phyloP scores from a whole-genome alignment of 306 rosid genomes.

The Neltuma alba region DNA sequence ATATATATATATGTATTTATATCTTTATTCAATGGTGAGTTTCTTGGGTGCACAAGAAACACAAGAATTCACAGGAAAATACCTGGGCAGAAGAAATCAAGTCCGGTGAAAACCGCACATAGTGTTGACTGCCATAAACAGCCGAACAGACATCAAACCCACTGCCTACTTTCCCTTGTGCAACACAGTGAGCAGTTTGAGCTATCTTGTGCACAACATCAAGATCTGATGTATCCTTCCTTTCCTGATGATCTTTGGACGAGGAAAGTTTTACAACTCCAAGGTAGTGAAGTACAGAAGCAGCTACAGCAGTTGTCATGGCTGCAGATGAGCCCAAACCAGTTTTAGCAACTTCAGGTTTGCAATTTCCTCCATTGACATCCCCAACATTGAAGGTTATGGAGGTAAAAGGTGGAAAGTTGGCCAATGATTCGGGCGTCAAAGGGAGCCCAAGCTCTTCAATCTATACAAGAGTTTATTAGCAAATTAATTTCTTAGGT shows the following conservation, averaged over 20 bases:
- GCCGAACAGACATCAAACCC: constrained; percentile 99
- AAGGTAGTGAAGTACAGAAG: constrained; percentile 90
- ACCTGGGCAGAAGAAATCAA: constrained; percentile 92
- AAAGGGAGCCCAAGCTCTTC: constrained; percentile 86
- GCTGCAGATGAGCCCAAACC: constrained; percentile 99
- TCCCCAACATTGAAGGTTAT: constrained; percentile 81
- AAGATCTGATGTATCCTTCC: constrained; percentile 55
- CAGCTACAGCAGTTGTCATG: constrained; percentile 97
- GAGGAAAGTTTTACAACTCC: constrained; percentile 70
- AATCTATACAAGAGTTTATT: constrained; percentile 55
- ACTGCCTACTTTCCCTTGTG: constrained; percentile 98
- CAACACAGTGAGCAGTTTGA: constrained; percentile 95
- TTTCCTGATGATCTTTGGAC: constrained; percentile 44
- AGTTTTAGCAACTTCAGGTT: constrained; percentile 98
- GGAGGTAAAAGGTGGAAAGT: constrained; percentile 80
- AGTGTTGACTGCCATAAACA: constrained; percentile 97
- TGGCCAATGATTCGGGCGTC: constrained; percentile 82
- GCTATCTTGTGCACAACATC: constrained; percentile 86
- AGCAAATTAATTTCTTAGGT: constrained; percentile 28
- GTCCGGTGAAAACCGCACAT: constrained; percentile 95
- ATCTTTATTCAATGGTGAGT: not conserved
- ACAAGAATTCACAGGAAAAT: not conserved
- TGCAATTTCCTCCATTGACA: constrained; percentile 59
- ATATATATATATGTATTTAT: not conserved
- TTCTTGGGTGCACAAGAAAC: not conserved